Evolutionary conservation across 441 rosid genomes (phyloP), one percentile per base, ranked within the genome.

Genomic region (Jatropha multifida): DNA sequence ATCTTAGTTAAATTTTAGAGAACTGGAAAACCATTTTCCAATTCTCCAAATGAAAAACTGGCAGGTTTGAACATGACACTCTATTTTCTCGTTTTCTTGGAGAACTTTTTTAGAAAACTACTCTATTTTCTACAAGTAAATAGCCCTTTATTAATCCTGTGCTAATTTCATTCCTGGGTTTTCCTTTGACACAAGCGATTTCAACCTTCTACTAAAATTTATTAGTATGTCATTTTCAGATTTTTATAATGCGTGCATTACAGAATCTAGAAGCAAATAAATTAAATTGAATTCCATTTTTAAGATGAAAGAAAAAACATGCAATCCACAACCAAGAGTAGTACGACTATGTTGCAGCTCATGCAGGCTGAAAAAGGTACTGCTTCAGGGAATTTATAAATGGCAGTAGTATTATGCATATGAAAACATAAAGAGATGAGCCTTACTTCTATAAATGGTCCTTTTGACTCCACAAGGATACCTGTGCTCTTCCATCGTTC

Each of bases 401-500:
- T 26, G 27, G 59, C 4, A 49, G 37, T n/a, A 71, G 37, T n/a
- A 71, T 15, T 54, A 55, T 27, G 58, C 64, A 38, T 17, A 40
- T 38, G 71, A 48, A 62, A 55, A 56, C 52, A 17, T 7, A 56
- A 18, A 23, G 65, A 61, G 67, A 74, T 41, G 73, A 77, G 69
- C 63, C 90, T 87, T 83, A 92, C 98, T 77, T 91, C 87, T 78
- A 95, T 78, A 81, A 93, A 87, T n/a, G 89, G 78, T 55, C 96
- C 97, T 23, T 82, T 85, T 0, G 96, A 87, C 41, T 87, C 88
- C 62, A 75, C 74, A 65, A 93, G 88, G 80, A 90, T 83, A 59
- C 92, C 91, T 0, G 82, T 74, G 59, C 73, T 82, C 85, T 90
- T 95, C 99, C 99, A 95, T 77, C 72, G 89, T 79, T 89, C 92